A percentile compares a stretch with the other conserved stretches of the same genome.
Evolutionary conservation across 1,284 basidiomycete species (phyloP).

Genomic region (Peniophora sp.): DNA sequence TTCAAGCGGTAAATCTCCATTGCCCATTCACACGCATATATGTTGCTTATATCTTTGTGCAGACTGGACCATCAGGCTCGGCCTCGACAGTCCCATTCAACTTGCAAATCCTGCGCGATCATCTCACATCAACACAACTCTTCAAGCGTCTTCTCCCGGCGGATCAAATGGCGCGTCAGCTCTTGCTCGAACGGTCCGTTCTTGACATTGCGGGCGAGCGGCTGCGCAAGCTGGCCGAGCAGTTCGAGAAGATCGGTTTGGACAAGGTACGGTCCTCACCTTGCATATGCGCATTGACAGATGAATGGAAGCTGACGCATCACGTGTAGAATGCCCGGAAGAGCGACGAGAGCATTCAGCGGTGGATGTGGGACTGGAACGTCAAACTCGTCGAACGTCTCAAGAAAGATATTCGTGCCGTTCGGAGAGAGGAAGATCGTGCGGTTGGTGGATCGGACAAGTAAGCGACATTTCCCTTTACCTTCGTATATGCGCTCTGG

Average conservation of each 20-base stretch:
- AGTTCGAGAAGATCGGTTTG: slow-evolving; percentile 53
- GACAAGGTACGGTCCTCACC: slow-evolving; percentile 12
- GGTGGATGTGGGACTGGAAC: slow-evolving; percentile 89
- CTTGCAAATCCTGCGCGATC: slow-evolving; percentile 57
- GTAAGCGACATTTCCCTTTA: slow-evolving; percentile 2
- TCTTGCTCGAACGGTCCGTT: slow-evolving; percentile 76
- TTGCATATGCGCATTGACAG: no score
- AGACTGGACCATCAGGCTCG: no score
- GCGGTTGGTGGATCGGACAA: background rate
- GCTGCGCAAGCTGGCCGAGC: slow-evolving; percentile 56
- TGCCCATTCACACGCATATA: no score
- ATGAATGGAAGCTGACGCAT: no score
- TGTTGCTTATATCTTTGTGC: no score
- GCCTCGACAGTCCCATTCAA: slow-evolving; percentile 60
- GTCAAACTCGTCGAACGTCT: slow-evolving; percentile 51
- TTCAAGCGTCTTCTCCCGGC: slow-evolving; percentile 58
- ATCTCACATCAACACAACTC: slow-evolving; percentile 55
- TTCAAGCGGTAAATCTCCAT: slow-evolving; percentile 15
- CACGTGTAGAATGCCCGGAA: slow-evolving; percentile 24
- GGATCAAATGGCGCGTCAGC: slow-evolving; percentile 70
- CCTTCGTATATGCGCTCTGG: background rate
- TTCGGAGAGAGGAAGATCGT: slow-evolving; percentile 34
- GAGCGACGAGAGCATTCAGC: slow-evolving; percentile 48
- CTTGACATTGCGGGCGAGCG: slow-evolving; percentile 77
- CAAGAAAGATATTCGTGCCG: slow-evolving; percentile 44